phyloP scores from a whole-genome alignment of 2,329 filamentous ascomycete species.

The Trichoderma oligosporum region DNA sequence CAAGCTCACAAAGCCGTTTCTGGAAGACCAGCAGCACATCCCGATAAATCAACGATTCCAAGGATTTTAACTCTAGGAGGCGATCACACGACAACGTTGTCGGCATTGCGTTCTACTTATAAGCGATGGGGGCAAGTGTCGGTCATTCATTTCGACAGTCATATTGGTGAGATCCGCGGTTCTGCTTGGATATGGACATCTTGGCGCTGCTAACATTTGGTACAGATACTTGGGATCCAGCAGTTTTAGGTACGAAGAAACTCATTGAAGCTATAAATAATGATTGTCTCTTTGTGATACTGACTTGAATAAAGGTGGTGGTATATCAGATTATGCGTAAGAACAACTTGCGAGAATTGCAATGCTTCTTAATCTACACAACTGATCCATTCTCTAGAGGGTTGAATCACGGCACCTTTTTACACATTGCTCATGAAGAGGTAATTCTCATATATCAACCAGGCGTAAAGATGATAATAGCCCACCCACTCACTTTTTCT shows the following conservation, averaged over 20 bases:
- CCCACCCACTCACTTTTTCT: too few species aligned
- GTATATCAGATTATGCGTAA: slow-evolving; percentile 25
- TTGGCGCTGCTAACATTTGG: neutral
- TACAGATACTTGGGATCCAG: slow-evolving; percentile 26
- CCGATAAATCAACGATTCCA: slow-evolving; percentile 19
- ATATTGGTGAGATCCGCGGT: slow-evolving; percentile 34
- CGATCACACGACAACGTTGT: slow-evolving; percentile 66
- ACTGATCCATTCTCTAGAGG: slow-evolving; percentile 6
- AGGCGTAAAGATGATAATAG: too few species aligned
- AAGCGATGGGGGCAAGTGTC: slow-evolving; percentile 58
- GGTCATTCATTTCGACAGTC: slow-evolving; percentile 67
- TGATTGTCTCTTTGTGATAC: neutral
- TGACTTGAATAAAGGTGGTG: slow-evolving; percentile 19
- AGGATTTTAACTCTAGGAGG: slow-evolving; percentile 61
- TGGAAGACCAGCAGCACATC: slow-evolving; percentile 17
- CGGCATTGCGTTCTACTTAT: slow-evolving; percentile 60
- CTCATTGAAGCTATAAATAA: neutral
- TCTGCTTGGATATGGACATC: neutral
- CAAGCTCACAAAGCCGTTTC: slow-evolving; percentile 24
- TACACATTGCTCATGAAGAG: slow-evolving; percentile 28
- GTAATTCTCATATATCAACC: neutral
- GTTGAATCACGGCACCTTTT: slow-evolving; percentile 28
- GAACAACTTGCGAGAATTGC: neutral
- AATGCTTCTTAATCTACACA: neutral
- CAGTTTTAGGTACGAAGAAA: slow-evolving; percentile 20